Evolutionary conservation across 371 early-diverging fungal genomes (phyloP).

Genomic region (Rhizopus arrhizus): DNA sequence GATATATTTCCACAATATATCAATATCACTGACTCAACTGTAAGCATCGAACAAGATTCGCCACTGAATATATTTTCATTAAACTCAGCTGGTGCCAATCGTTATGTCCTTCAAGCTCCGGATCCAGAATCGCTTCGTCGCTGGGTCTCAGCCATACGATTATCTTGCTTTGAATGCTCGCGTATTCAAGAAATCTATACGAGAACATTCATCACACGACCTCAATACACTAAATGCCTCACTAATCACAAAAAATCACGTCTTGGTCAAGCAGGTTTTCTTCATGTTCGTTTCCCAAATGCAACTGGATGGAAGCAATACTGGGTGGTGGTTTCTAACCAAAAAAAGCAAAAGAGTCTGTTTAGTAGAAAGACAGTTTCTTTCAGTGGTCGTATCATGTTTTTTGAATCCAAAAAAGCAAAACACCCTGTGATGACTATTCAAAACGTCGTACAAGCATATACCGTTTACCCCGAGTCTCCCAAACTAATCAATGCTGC

Average conservation of each 20-base stretch:
- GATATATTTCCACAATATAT: constrained; percentile 61
- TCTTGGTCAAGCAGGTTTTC: constrained; percentile 33
- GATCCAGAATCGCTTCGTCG: constrained; percentile 24
- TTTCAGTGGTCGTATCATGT: constrained; percentile 57
- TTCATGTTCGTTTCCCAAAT: constrained; percentile 67
- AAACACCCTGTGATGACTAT: constrained; percentile 60
- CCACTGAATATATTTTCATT: constrained; percentile 56
- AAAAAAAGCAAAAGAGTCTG: constrained; percentile 56
- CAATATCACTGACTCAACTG: constrained; percentile 68
- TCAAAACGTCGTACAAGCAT: constrained; percentile 66
- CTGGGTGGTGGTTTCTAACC: constrained; percentile 61
- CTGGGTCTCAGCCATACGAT: constrained; percentile 45
- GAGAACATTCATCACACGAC: constrained; percentile 54
- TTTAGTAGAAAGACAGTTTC: constrained; percentile 57
- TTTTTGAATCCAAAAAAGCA: constrained; percentile 61
- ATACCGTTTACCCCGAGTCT: constrained; percentile 72
- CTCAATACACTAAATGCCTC: constrained; percentile 11
- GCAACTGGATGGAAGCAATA: constrained; percentile 66
- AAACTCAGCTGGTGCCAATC: constrained; percentile 69
- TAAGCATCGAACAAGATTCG: constrained; percentile 51
- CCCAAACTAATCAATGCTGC: constrained; percentile 46
- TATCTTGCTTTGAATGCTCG: constrained; percentile 76
- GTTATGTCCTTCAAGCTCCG: constrained; percentile 60
- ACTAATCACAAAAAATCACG: neutral
- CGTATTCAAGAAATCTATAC: constrained; percentile 80